Base-by-base conservation (phyloP, 108 stramenopile species). In the Thalassiosira profunda region DNA sequence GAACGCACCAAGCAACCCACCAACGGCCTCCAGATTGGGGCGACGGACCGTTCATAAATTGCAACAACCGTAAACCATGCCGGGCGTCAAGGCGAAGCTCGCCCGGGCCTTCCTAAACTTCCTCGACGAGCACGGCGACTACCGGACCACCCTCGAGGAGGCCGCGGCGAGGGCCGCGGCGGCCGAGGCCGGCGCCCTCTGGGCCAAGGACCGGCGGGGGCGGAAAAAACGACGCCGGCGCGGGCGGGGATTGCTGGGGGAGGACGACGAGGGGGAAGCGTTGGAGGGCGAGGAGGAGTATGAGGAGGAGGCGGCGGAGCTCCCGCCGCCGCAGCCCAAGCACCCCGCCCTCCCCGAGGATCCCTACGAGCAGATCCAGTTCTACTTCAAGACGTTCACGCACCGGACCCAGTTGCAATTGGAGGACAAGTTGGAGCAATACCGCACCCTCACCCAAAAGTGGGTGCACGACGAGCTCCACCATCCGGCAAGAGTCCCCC, bases 331-430 rank as follows among this genome's bases (percentile, higher is more conserved):
- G 14, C 18, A 38, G 25, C 42, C 31, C 31, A 51, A 24, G 25
- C 33, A 30, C 2, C 7, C 5, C 11, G 36, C 24, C 5, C 58
- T 71, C 15, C 77, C 77, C 8, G 70, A 79, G 34, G 77, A 79
- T 46, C 77, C 77, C 28, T 79, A 79, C 58, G 77, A 79, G 29
- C 77, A 79, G 48, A 68, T 79, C 26, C 77, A 71, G 55, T 71
- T 71, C 44, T 79, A 79, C 58, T 45, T 66, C 24, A 48, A 38
- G 7, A 70, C 77, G 15, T 66, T 79, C 25, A 44, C 30, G 15
- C 30, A 44, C 12, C 58, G 77, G 2, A 54, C 64, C 35, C 24
- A 20, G 11, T 11, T 18, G 5, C 69, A 79, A 53, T 21, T 61
- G 0, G 24, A 34, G 1, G 18, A 53, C 21, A 54, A 46, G 15